These are phyloP conservation scores for Saksenaea vasiformis DNA, from an alignment of 371 early-diverging fungal species.

Conservation along the genomic window DNA sequence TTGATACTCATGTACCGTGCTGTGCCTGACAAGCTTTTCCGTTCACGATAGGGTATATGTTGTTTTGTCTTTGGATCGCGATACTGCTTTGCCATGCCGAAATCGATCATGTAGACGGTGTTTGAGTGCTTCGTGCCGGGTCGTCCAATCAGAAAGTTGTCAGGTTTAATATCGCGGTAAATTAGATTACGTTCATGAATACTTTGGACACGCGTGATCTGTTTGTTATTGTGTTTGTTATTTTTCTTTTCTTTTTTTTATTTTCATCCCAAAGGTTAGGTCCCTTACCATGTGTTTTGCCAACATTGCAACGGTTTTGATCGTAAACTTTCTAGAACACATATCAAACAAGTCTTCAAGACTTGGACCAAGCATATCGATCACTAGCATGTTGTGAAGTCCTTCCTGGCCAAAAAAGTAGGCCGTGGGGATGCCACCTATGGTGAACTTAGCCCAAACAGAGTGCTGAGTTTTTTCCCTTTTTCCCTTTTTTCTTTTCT, in stretches of 20 bases:
- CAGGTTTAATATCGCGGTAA: constrained; percentile 99
- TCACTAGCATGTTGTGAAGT: constrained; percentile 93
- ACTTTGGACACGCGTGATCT: constrained; percentile 46
- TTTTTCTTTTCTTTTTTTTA: neutral
- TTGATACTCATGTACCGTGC: constrained; percentile 97
- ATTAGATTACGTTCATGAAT: constrained; percentile 96
- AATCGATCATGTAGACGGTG: constrained; percentile 81
- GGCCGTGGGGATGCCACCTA: constrained; percentile 85
- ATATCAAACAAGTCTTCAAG: constrained; percentile 98
- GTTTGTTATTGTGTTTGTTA: neutral
- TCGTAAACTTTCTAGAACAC: constrained; percentile 87
- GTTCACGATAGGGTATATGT: constrained; percentile 89
- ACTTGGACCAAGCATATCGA: constrained; percentile 98
- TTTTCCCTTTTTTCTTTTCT: neutral
- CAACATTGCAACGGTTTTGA: constrained; percentile 95
- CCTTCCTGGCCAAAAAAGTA: constrained; percentile 98
- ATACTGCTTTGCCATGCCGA: constrained; percentile 94
- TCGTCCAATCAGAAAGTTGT: constrained; percentile 95
- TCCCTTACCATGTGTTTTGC: constrained; percentile 92
- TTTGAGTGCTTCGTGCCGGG: constrained; percentile 62
- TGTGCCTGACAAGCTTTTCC: constrained; percentile 92
- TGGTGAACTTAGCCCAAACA: neutral
- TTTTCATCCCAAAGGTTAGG: neutral
- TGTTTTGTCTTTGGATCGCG: constrained; percentile 85
- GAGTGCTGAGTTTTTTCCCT: constrained; percentile 17